Conservation (phyloP, 352 stramenopile species). For the Peronospora farinosa region DNA sequence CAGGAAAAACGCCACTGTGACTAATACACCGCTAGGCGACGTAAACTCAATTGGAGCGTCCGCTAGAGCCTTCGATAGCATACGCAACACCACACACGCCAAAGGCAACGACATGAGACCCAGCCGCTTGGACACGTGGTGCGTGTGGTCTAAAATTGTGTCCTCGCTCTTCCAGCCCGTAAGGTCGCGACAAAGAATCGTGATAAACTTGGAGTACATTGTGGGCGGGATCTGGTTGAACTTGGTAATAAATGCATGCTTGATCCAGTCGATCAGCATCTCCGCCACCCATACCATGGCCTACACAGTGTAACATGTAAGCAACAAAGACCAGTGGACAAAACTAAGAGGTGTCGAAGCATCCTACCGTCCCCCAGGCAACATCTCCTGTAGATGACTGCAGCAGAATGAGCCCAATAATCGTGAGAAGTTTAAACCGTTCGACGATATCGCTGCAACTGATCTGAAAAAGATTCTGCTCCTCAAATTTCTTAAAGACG, state of each 20-base stretch:
- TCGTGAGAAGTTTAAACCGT: constrained; percentile 96
- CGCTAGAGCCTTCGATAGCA: constrained; percentile 58
- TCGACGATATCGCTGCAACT: constrained; percentile 96
- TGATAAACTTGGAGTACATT: constrained; percentile 94
- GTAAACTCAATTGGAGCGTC: constrained; percentile 38
- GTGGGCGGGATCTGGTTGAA: constrained; percentile 94
- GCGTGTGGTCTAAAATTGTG: constrained; percentile 90
- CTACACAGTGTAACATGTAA: constrained; percentile 17
- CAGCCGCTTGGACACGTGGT: constrained; percentile 90
- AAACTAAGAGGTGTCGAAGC: not conserved
- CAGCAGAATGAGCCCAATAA: constrained; percentile 92
- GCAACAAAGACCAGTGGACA: not conserved
- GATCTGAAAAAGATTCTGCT: constrained; percentile 97
- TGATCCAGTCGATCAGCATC: constrained; percentile 97
- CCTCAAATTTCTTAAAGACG: constrained; percentile 97
- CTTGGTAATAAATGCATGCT: constrained; percentile 99
- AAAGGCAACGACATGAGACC: constrained; percentile 92
- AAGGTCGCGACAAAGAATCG: constrained; percentile 91
- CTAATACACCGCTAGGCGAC: constrained; percentile 36
- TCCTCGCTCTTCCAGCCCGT: constrained; percentile 90
- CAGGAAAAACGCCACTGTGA: constrained; percentile 59
- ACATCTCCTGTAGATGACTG: constrained; percentile 78
- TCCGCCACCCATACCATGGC: constrained; percentile 90
- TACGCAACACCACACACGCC: constrained; percentile 89
- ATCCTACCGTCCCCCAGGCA: constrained; percentile 58